A percentile compares a stretch with the other conserved stretches of the same genome.
phyloP scores from a whole-genome alignment of 2,329 filamentous ascomycete genomes.

The Venturia oleaginea region DNA sequence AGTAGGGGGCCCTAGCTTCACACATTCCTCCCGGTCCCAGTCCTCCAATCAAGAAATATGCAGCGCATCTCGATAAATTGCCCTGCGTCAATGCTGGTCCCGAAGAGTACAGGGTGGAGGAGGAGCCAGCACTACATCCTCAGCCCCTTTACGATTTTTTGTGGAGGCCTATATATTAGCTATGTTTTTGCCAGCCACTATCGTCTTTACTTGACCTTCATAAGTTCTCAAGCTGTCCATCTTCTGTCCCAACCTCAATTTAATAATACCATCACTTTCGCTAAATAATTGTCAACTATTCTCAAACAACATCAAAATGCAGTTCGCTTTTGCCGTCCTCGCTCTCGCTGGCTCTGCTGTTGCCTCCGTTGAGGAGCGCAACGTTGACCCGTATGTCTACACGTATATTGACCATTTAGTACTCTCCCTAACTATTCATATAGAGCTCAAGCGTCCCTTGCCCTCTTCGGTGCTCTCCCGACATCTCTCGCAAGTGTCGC shows the following conservation, averaged over 20 bases:
- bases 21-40: neutral
- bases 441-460: constrained; percentile 31
- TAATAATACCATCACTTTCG: neutral
- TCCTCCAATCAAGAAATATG: neutral
- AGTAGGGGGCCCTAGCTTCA: neutral
- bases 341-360: constrained; percentile 23
- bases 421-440: neutral
- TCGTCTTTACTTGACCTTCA: neutral
- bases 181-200: neutral
- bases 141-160: neutral
- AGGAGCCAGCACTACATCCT: neutral
- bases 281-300: constrained; percentile 3
- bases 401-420: neutral
- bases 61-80: neutral
- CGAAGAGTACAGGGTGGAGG: neutral
- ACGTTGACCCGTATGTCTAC: constrained; percentile 17
- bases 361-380: constrained; percentile 18
- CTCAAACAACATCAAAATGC: constrained; percentile 22
- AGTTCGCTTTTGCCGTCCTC: constrained; percentile 23
- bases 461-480: constrained; percentile 38
- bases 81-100: neutral
- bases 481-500: constrained; percentile 30
- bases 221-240: neutral
- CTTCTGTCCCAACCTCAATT: neutral
- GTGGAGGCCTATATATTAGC: neutral